Base-by-base conservation (phyloP, 345 rosid species). In the Moricandia moricandioides region DNA sequence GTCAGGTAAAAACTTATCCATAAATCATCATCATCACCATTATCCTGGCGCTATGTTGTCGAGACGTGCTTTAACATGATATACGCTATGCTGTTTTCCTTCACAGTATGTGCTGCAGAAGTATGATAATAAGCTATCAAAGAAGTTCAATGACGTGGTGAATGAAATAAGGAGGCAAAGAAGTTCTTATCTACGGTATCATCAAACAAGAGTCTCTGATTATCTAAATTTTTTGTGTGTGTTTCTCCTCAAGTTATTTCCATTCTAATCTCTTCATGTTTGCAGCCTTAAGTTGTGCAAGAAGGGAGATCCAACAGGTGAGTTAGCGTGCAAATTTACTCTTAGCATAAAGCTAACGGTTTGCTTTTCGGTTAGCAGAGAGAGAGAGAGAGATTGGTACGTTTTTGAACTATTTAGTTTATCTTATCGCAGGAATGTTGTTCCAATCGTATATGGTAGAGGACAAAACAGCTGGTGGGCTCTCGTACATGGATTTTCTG, bases 281-380 rank as follows among this genome's bases (percentile, higher is more conserved):
- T 81, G 83, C 93, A 94, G 98, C 67, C 61, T 94, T 43, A 86
- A 82, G 73, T 67, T 91, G 65, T 94, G 97, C 89, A 91, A 85
- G 86, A 90, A 90, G 76, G 96, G 93, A 81, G 98, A 91, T 84
- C 86, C 85, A 73, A 85, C 92, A 79, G 98, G 98, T 94, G 34
- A 84, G 94, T 71, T 59, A 33, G 37, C 37, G 57, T 39, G 30
- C 31, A 18, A 64, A 73, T 7, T 29, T 64, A 39, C 43, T 24
- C 52, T 34, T 51, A 21, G 24, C 24, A 21, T 21, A 0, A 21
- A 21, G 24, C 24, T 21, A 11, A 6, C 51, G 4, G 54, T n/a
- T 18, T 18, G 24, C 30, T 45, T 34, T 49, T 51, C 2, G 39
- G 30, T 51, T 10, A 57, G 35, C 16, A 73, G 24, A 21, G 24